Conservation (phyloP, 352 stramenopile species). For the Aphanomyces cochlioides region DNA sequence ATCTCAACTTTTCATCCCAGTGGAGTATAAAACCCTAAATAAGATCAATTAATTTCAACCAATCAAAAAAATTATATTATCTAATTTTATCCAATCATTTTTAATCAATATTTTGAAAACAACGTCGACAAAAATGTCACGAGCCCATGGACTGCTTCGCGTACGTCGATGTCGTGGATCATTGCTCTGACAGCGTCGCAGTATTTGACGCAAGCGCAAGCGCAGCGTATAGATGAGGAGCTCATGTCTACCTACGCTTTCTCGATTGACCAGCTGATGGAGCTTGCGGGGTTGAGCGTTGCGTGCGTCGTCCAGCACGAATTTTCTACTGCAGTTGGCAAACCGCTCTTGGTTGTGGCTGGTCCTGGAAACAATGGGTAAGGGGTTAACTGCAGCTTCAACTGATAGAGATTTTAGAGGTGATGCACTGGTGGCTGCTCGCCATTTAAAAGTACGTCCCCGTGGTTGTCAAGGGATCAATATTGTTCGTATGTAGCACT, state of each 20-base stretch:
- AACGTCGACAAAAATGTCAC: background rate
- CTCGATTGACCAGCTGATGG: slow-evolving; percentile 98
- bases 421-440: slow-evolving; percentile 97
- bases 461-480: background rate
- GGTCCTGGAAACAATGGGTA: slow-evolving; percentile 98
- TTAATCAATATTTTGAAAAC: too few species aligned
- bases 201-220: slow-evolving; percentile 68
- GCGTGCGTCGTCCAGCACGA: slow-evolving; percentile 85
- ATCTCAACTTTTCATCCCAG: too few species aligned
- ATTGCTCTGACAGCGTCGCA: slow-evolving; percentile 28
- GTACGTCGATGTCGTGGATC: background rate
- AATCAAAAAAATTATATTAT: background rate
- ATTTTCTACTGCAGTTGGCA: slow-evolving; percentile 35
- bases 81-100: background rate
- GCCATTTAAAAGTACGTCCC: slow-evolving; percentile 89
- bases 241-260: slow-evolving; percentile 91
- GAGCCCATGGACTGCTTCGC: background rate
- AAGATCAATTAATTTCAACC: background rate
- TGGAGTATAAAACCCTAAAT: background rate
- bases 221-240: slow-evolving; percentile 82
- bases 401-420: slow-evolving; percentile 49
- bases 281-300: slow-evolving; percentile 96
- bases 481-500: slow-evolving; percentile 63
- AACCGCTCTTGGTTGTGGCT: slow-evolving; percentile 87
- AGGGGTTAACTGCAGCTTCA: background rate